A percentile compares a stretch with the other conserved stretches of the same genome.
These are phyloP conservation scores for Fusarium neocosmosporiellum DNA, from an alignment of 2,329 filamentous ascomycete species.

Conservation along the genomic window DNA sequence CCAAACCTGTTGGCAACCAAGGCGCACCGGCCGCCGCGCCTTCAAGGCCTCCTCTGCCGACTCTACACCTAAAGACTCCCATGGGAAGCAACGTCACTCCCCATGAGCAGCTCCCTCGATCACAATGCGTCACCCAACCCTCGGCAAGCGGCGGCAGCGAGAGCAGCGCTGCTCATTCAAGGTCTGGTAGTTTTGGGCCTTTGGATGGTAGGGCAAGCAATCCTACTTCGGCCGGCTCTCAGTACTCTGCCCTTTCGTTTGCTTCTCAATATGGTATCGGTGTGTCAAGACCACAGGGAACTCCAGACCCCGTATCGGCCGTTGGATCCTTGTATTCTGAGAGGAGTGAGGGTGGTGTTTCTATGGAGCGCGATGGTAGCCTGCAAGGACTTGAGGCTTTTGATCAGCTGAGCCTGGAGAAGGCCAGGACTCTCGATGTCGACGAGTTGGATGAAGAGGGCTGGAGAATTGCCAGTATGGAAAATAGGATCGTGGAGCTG, in stretches of 20 bases:
- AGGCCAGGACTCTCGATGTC: constrained; percentile 85
- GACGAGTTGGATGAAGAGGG: constrained; percentile 95
- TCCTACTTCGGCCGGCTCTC: constrained; percentile 87
- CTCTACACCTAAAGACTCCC: constrained; percentile 86
- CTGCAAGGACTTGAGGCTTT: constrained; percentile 81
- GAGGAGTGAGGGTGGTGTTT: constrained; percentile 76
- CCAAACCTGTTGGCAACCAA: constrained; percentile 75
- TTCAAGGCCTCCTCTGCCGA: constrained; percentile 73
- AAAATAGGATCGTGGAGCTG: constrained; percentile 87
- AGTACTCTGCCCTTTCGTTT: constrained; percentile 86
- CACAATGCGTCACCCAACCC: constrained; percentile 63
- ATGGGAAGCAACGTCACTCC: constrained; percentile 82
- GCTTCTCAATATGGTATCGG: constrained; percentile 78
- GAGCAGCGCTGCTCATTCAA: constrained; percentile 80
- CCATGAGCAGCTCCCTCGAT: constrained; percentile 71
- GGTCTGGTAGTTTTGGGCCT: constrained; percentile 85
- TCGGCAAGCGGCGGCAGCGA: constrained; percentile 84
- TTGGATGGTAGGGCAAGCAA: constrained; percentile 81
- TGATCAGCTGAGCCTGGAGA: constrained; percentile 84
- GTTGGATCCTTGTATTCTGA: constrained; percentile 89
- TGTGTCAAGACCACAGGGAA: constrained; percentile 71
- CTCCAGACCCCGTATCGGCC: constrained; percentile 87
- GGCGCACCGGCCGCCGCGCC: constrained; percentile 49
- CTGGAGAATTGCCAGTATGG: constrained; percentile 92
- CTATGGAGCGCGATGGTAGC: constrained; percentile 87